phyloP scores from a whole-genome alignment of 805 yeast genomes.

The Kodamaea nitidulidarum region DNA sequence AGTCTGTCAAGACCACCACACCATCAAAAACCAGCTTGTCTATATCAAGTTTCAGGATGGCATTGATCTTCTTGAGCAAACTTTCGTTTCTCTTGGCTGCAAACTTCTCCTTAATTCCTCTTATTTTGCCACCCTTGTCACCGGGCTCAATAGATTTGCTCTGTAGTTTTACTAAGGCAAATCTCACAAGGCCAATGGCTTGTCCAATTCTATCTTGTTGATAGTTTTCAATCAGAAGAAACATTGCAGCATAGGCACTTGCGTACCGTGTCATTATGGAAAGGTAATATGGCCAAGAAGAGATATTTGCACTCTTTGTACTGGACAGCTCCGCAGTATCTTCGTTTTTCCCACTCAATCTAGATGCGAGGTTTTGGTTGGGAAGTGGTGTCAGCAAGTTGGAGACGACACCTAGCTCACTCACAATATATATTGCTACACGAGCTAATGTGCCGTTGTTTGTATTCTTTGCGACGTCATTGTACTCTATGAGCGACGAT shows the following conservation, averaged over 20 bases:
- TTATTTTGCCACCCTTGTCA: conserved; percentile 8
- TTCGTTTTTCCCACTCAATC: too few species aligned
- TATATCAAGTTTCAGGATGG: conserved; percentile 32
- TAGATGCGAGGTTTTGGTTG: too few species aligned
- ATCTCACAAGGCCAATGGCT: conserved; percentile 44
- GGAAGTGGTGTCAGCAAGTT: conserved; percentile 11
- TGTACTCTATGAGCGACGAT: conserved; percentile 9
- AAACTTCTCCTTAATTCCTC: conserved; percentile 24
- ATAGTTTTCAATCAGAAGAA: conserved; percentile 43
- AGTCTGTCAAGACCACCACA: conserved; percentile 34
- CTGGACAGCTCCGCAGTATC: not conserved
- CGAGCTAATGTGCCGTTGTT: conserved; percentile 42
- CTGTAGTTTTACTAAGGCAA: conserved; percentile 33
- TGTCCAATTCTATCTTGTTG: conserved; percentile 43
- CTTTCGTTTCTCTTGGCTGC: conserved; percentile 29
- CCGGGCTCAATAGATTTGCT: conserved; percentile 18
- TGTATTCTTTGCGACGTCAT: conserved; percentile 13
- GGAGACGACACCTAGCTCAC: conserved; percentile 27
- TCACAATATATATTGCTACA: conserved; percentile 39
- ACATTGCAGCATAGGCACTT: conserved; percentile 42
- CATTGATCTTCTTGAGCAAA: conserved; percentile 27
- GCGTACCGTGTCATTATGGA: conserved; percentile 30
- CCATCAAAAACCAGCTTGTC: conserved; percentile 35
- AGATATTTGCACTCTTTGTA: conserved; percentile 6
- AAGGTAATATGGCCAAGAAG: conserved; percentile 30